phyloP scores from a whole-genome alignment of 2,329 filamentous ascomycete species.

The Ceratocystis papillata region DNA sequence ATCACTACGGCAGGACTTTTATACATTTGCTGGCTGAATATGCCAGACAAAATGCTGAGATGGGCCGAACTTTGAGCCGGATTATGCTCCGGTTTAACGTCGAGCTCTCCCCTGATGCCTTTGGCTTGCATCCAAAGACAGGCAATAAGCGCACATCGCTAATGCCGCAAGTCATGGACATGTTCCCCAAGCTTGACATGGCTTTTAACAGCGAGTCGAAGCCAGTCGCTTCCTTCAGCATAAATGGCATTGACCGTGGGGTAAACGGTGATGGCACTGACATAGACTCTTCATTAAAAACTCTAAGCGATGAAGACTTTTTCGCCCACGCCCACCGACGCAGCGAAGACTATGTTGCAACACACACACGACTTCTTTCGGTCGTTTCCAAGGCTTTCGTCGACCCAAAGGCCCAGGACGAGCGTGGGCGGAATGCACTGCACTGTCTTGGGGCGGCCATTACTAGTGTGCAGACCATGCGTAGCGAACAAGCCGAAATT shows the following conservation, averaged over 20 bases:
- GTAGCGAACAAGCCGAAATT: conserved; percentile 12
- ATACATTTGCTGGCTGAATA: conserved; percentile 36
- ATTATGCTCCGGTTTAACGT: conserved; percentile 31
- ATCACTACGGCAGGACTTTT: conserved; percentile 44
- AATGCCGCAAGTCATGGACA: neutral
- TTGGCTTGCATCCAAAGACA: conserved; percentile 32
- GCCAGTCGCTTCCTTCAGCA: neutral
- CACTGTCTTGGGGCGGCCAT: conserved; percentile 48
- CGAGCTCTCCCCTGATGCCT: conserved; percentile 39
- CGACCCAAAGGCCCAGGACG: conserved; percentile 30
- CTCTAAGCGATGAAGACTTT: conserved; percentile 20
- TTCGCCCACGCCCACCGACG: conserved; percentile 5
- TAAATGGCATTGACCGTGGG: neutral
- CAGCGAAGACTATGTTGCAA: conserved; percentile 24
- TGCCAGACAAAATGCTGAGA: neutral
- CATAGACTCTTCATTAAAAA: neutral
- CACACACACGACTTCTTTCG: conserved; percentile 24
- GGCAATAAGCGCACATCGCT: neutral
- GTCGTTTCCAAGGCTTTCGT: conserved; percentile 25
- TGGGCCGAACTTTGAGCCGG: conserved; percentile 25
- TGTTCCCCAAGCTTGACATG: neutral
- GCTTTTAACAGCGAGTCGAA: neutral
- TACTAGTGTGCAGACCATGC: conserved; percentile 33
- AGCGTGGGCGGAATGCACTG: conserved; percentile 44
- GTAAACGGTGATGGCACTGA: neutral